A percentile compares a stretch with the other conserved stretches of the same genome.
Evolutionary conservation across 2,329 filamentous ascomycete genomes (phyloP).

Genomic region (Aspergillus sp.): DNA sequence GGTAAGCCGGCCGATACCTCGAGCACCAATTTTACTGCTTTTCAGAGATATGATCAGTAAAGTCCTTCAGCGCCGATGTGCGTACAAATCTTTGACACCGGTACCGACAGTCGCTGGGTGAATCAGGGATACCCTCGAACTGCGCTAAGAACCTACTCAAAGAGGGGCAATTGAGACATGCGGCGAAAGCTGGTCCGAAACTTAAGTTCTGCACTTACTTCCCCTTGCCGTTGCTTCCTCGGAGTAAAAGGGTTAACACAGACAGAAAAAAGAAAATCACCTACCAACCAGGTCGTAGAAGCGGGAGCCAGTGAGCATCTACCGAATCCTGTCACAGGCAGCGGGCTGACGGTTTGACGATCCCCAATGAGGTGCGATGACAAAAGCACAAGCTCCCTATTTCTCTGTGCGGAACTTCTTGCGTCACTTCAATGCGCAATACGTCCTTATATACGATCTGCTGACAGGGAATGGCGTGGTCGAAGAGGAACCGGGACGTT

Average conservation of each 20-base stretch:
- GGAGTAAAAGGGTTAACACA: background rate
- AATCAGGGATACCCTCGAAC: slow-evolving; percentile 25
- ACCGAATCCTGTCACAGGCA: slow-evolving; percentile 2
- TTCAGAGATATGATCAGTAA: slow-evolving; percentile 11
- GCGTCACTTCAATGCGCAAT: background rate
- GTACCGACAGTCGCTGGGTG: slow-evolving; percentile 10
- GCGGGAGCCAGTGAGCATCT: background rate
- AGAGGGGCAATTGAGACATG: slow-evolving; percentile 20
- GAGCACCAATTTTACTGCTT: background rate
- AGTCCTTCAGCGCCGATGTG: background rate
- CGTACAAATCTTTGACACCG: background rate
- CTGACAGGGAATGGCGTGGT: background rate
- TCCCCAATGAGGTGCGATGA: background rate
- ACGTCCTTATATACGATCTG: background rate
- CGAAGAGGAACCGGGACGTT: background rate
- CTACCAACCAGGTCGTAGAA: slow-evolving; percentile 9
- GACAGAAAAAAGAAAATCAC: slow-evolving; percentile 5
- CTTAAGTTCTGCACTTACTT: background rate
- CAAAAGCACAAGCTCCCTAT: background rate
- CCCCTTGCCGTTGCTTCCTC: background rate
- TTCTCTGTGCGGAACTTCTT: background rate
- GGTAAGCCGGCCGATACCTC: background rate
- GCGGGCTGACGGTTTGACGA: background rate
- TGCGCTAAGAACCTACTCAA: slow-evolving; percentile 16
- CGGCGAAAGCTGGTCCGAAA: slow-evolving; percentile 9